phyloP scores from a whole-genome alignment of 345 rosid genomes.

The Atalantia buxifolia region DNA sequence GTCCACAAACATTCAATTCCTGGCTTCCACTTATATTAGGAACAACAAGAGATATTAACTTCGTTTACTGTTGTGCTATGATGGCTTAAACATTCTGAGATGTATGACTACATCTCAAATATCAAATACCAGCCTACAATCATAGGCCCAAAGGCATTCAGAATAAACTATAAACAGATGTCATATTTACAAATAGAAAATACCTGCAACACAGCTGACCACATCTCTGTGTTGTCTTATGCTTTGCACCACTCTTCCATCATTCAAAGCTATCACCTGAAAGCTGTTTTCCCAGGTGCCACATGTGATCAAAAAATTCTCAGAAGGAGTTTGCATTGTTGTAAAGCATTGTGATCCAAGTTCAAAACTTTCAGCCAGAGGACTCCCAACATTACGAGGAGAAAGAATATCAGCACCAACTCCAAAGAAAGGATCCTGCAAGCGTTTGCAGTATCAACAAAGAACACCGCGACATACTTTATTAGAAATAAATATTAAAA shows the following conservation, averaged over 20 bases:
- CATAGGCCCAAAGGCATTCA: not conserved
- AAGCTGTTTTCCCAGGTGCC: conserved; percentile 99
- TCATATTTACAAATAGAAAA: not conserved
- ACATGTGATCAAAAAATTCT: conserved; percentile 83
- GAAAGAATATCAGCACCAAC: conserved; percentile 91
- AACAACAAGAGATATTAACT: not conserved
- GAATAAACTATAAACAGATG: not conserved
- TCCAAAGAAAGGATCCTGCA: conserved; percentile 94
- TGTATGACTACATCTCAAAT: not conserved
- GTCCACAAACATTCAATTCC: not conserved
- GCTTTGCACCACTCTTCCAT: conserved; percentile 95
- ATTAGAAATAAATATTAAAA: not conserved
- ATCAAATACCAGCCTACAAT: not conserved
- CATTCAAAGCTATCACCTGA: conserved; percentile 78
- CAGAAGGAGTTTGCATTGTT: conserved; percentile 65
- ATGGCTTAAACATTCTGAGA: not conserved
- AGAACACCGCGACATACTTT: not conserved
- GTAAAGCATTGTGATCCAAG: conserved; percentile 84
- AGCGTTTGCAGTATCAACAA: conserved; percentile 13
- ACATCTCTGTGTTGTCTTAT: conserved; percentile 93
- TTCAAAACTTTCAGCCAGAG: conserved; percentile 74
- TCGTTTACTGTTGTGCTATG: not conserved
- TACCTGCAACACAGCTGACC: conserved; percentile 99
- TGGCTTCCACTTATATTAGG: not conserved
- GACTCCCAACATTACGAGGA: conserved; percentile 83